phyloP scores from a whole-genome alignment of 345 rosid genomes.

The Dipteronia dyeriana region DNA sequence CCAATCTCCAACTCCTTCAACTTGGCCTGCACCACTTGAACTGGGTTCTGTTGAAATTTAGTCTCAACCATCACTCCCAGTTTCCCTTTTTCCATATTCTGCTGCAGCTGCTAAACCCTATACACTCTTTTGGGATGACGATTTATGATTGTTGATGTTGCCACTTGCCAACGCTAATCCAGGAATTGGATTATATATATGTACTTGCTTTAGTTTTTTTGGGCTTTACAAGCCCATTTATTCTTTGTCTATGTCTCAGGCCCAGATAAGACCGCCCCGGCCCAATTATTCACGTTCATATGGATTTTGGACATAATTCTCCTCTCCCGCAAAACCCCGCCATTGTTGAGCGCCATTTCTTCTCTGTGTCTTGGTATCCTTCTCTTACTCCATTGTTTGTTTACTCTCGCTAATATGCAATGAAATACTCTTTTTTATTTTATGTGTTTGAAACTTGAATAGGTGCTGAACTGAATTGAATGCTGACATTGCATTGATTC shows the following conservation, averaged over 20 bases:
- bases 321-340: not conserved
- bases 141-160: not conserved
- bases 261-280: not conserved
- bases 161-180: not conserved
- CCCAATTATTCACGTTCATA: not conserved
- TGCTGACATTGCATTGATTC: not conserved
- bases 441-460: not conserved
- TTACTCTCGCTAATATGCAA: not conserved
- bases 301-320: too few relatives aligned
- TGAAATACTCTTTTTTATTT: too few relatives aligned
- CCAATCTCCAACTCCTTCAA: constrained; percentile 64
- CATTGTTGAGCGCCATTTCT: not conserved
- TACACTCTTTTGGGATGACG: not conserved
- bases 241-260: not conserved
- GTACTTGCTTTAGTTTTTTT: not conserved
- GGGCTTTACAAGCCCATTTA: not conserved
- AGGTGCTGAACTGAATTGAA: not conserved
- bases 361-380: not conserved
- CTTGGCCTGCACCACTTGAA: constrained; percentile 53
- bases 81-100: constrained; percentile 55
- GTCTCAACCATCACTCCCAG: constrained; percentile 39
- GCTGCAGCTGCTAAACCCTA: constrained; percentile 16
- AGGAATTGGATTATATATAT: not conserved
- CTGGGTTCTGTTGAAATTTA: constrained; percentile 54
- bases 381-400: not conserved